Evolutionary conservation across 2,329 filamentous ascomycete species (phyloP).

Genomic region (Fusarium sp.): DNA sequence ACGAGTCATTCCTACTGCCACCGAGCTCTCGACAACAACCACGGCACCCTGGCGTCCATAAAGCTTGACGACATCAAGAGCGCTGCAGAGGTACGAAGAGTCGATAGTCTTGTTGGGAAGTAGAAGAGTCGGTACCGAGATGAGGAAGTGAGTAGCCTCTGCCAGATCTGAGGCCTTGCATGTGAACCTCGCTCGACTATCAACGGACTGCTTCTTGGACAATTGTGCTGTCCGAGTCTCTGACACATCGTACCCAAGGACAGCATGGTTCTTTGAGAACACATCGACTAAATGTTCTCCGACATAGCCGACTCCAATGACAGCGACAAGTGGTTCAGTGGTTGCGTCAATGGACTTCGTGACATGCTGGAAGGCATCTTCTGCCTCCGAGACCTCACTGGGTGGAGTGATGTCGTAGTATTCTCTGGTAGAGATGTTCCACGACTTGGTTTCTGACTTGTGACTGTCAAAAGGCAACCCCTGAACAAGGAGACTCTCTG

Average conservation of each 20-base stretch:
- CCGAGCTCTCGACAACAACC: slow-evolving; percentile 67
- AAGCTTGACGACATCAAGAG: slow-evolving; percentile 57
- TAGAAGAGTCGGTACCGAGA: slow-evolving; percentile 67
- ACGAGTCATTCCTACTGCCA: slow-evolving; percentile 68
- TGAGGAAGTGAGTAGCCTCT: slow-evolving; percentile 64
- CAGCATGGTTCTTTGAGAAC: slow-evolving; percentile 57
- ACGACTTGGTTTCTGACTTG: slow-evolving; percentile 41
- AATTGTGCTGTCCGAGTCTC: slow-evolving; percentile 55
- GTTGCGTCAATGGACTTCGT: slow-evolving; percentile 24
- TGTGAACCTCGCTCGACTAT: slow-evolving; percentile 55
- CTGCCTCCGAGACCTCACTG: slow-evolving; percentile 49
- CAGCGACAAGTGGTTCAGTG: slow-evolving; percentile 57
- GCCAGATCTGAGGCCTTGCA: slow-evolving; percentile 55
- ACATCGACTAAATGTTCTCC: slow-evolving; percentile 62
- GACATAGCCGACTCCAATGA: slow-evolving; percentile 68
- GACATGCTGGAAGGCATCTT: slow-evolving; percentile 31
- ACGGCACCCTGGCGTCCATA: slow-evolving; percentile 60
- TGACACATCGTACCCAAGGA: slow-evolving; percentile 65
- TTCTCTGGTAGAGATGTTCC: slow-evolving; percentile 39
- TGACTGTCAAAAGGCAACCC: slow-evolving; percentile 43
- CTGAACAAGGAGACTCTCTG: slow-evolving; percentile 40
- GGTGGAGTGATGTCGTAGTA: slow-evolving; percentile 56
- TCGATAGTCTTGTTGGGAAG: slow-evolving; percentile 62
- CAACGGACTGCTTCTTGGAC: slow-evolving; percentile 46
- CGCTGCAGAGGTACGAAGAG: slow-evolving; percentile 60